phyloP scores from a whole-genome alignment of 306 rosid genomes.

The Ochetophila trinervis region DNA sequence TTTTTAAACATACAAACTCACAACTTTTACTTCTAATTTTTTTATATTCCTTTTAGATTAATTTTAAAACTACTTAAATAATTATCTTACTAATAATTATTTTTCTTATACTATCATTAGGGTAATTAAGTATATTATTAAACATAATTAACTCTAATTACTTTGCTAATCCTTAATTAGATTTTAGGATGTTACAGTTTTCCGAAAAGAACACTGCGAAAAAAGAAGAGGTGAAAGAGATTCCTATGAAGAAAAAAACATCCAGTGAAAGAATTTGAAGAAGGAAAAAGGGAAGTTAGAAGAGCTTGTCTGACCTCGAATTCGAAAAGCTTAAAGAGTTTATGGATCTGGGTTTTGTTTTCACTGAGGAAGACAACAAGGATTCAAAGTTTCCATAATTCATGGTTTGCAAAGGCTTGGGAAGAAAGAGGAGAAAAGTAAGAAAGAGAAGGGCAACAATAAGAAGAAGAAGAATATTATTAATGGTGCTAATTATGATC shows the following conservation, averaged over 20 bases:
- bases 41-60: too few species aligned
- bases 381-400: constrained; percentile 47
- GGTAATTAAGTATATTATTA: too few species aligned
- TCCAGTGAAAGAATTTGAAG: not conserved
- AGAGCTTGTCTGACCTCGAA: constrained; percentile 71
- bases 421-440: constrained; percentile 18
- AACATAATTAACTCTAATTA: too few species aligned
- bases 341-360: constrained; percentile 90
- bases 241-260: constrained; percentile 8
- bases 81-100: too few species aligned
- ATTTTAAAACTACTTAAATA: too few species aligned
- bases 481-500: constrained; percentile 11
- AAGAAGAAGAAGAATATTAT: constrained; percentile 20
- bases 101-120: too few species aligned
- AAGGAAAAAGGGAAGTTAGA: constrained; percentile 17
- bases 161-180: too few species aligned
- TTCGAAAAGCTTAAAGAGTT: constrained; percentile 72
- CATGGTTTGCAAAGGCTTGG: constrained; percentile 68
- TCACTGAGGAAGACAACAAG: constrained; percentile 58
- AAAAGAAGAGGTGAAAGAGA: not conserved
- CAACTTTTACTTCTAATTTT: too few species aligned
- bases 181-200: constrained; percentile 34
- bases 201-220: not conserved
- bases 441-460: not conserved
- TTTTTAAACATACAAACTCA: too few species aligned